These are phyloP conservation scores for Trichothecium sympodiale DNA, from an alignment of 2,329 filamentous ascomycete species.

Conservation along the genomic window DNA sequence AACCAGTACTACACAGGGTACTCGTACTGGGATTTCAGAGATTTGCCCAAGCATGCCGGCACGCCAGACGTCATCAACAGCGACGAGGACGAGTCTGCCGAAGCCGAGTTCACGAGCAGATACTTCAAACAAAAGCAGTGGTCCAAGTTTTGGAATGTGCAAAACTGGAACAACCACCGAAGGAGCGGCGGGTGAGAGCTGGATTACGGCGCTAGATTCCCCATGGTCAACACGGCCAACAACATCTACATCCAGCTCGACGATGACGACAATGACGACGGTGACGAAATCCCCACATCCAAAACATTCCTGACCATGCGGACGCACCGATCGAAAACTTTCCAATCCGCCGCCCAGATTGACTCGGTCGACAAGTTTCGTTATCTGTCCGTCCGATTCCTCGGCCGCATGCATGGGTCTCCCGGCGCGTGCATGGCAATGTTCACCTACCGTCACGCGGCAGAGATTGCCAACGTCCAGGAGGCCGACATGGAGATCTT, in stretches of 20 bases:
- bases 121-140: constrained; percentile 23
- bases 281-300: no score
- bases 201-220: constrained; percentile 9
- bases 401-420: constrained; percentile 32
- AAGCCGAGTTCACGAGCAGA: constrained; percentile 19
- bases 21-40: constrained; percentile 20
- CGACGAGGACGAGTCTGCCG: constrained; percentile 13
- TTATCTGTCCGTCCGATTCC: constrained; percentile 29
- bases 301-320: constrained; percentile 33
- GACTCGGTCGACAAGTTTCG: constrained; percentile 20
- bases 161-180: constrained; percentile 25
- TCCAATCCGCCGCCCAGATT: constrained; percentile 35
- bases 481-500: constrained; percentile 41
- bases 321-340: constrained; percentile 26
- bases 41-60: constrained; percentile 13
- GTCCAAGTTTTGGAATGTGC: constrained; percentile 21
- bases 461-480: constrained; percentile 25
- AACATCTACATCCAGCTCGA: constrained; percentile 34
- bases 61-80: constrained; percentile 19
- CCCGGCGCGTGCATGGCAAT: constrained; percentile 37
- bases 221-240: constrained; percentile 25
- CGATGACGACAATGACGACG: constrained; percentile 17
- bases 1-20: constrained; percentile 14
- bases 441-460: constrained; percentile 31
- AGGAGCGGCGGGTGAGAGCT: constrained; percentile 14